Evolutionary conservation across 257 asterid species (phyloP).

Genomic region (Voacanga thouarsii): DNA sequence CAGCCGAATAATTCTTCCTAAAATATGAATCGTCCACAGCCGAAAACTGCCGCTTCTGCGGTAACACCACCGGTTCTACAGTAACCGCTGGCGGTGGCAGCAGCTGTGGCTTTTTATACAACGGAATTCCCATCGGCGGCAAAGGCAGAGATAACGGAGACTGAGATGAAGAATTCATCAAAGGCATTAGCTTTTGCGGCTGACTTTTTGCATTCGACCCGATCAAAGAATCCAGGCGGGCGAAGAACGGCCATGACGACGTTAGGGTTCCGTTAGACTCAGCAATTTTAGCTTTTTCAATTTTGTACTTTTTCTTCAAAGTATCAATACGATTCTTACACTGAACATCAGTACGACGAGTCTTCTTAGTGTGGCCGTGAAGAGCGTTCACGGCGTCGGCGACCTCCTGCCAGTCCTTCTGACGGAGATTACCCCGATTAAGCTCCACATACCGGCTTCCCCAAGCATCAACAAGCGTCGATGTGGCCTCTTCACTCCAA

Average conservation of each 20-base stretch:
- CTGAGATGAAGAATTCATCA: conserved; percentile 12
- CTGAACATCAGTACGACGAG: conserved; percentile 69
- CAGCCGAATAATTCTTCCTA: conserved; percentile 62
- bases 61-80: conserved; percentile 38
- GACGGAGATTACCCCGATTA: conserved; percentile 73
- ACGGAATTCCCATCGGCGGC: conserved; percentile 33
- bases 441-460: conserved; percentile 70
- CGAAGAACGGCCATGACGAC: conserved; percentile 68
- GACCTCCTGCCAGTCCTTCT: conserved; percentile 87
- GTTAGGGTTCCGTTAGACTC: conserved; percentile 44
- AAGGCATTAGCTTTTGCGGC: conserved; percentile 22
- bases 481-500: conserved; percentile 84
- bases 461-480: conserved; percentile 80
- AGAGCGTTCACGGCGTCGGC: conserved; percentile 61
- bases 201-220: conserved; percentile 41
- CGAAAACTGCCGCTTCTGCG: conserved; percentile 59
- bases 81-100: conserved; percentile 45
- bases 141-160: conserved; percentile 3
- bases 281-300: conserved; percentile 57
- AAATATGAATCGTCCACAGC: conserved; percentile 42
- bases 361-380: conserved; percentile 68
- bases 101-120: conserved; percentile 23
- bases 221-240: conserved; percentile 46
- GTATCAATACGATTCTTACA: conserved; percentile 93
- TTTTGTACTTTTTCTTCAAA: conserved; percentile 82